phyloP scores from a whole-genome alignment of 306 rosid species.

The Cicer yamashitae region DNA sequence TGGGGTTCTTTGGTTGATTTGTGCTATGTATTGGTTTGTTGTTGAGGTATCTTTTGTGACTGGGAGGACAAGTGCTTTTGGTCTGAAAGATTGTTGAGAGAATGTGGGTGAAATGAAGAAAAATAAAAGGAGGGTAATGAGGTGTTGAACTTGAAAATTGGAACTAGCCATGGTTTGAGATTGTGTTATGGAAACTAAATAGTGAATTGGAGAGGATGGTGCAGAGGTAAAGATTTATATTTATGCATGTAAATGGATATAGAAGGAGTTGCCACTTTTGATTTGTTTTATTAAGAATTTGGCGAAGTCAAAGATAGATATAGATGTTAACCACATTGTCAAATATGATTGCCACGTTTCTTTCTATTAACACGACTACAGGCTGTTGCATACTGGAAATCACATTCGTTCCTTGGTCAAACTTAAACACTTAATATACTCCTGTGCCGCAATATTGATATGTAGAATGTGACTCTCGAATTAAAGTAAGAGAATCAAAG shows the following conservation, averaged over 20 bases:
- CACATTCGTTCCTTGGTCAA: background rate
- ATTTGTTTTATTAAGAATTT: background rate
- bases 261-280: background rate
- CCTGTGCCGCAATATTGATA: too few species aligned
- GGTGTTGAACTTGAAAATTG: background rate
- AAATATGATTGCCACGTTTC: slow-evolving; percentile 12
- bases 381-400: background rate
- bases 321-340: background rate
- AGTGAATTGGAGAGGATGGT: background rate
- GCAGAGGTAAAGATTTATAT: background rate
- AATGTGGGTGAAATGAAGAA: slow-evolving; percentile 36
- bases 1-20: slow-evolving; percentile 59
- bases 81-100: slow-evolving; percentile 57
- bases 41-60: slow-evolving; percentile 53
- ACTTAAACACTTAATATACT: background rate
- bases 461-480: background rate
- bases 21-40: slow-evolving; percentile 58
- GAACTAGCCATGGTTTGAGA: background rate
- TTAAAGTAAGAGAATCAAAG: background rate
- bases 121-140: slow-evolving; percentile 22
- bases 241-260: background rate
- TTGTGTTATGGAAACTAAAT: background rate
- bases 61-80: slow-evolving; percentile 53
- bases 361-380: background rate
- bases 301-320: background rate